A percentile compares a stretch with the other conserved stretches of the same genome.
These are phyloP conservation scores for Mycena epipterygia DNA, from an alignment of 768 basidiomycete species.

Conservation along the genomic window DNA sequence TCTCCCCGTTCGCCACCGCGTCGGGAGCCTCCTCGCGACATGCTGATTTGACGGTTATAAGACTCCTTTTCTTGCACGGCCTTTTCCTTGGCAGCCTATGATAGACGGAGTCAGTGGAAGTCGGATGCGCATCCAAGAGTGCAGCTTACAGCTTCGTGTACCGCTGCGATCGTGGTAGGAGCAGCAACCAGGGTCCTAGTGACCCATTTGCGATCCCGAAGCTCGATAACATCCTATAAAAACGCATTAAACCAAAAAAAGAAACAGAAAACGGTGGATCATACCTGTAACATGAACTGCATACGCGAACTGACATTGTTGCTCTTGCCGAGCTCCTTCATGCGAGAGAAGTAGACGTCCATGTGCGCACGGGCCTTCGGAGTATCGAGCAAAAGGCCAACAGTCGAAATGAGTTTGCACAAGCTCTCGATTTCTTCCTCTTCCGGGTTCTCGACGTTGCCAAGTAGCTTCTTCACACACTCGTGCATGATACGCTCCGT, in stretches of 20 bases:
- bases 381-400: conserved; percentile 87
- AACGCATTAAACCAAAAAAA: conserved; percentile 24
- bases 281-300: conserved; percentile 95
- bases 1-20: conserved; percentile 82
- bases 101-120: conserved; percentile 12
- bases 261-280: conserved; percentile 38
- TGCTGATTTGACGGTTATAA: conserved; percentile 73
- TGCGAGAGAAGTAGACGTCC: conserved; percentile 93
- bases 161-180: conserved; percentile 89
- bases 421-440: conserved; percentile 98
- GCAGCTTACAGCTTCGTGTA: conserved; percentile 84
- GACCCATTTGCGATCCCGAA: conserved; percentile 88
- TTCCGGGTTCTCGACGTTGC: conserved; percentile 94
- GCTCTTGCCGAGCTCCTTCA: conserved; percentile 86
- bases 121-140: conserved; percentile 10
- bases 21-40: conserved; percentile 93
- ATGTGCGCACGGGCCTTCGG: conserved; percentile 87
- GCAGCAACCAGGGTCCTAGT: conserved; percentile 79
- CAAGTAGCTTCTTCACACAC: conserved; percentile 95
- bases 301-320: conserved; percentile 86
- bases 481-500: conserved; percentile 99
- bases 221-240: conserved; percentile 88
- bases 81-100: conserved; percentile 87
- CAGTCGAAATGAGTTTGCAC: conserved; percentile 92
- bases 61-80: conserved; percentile 72